phyloP scores from a whole-genome alignment of 768 basidiomycete species.

The Mycena capillaripes region DNA sequence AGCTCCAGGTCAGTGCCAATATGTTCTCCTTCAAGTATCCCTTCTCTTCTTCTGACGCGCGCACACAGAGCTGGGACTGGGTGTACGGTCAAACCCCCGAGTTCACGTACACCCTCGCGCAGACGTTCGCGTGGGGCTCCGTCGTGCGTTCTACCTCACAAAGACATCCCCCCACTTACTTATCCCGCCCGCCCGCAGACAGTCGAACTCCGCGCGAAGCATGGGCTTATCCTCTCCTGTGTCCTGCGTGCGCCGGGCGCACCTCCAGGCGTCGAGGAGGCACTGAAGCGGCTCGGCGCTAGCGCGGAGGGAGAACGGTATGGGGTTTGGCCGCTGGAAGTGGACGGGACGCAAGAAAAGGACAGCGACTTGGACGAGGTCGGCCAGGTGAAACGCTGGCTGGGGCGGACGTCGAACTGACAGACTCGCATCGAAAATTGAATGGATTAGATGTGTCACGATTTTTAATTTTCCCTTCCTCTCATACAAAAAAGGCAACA shows the following conservation, averaged over 20 bases:
- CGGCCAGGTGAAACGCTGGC: slow-evolving; percentile 11
- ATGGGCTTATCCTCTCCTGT: slow-evolving; percentile 31
- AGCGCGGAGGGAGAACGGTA: slow-evolving; percentile 10
- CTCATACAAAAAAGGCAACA: too few species aligned
- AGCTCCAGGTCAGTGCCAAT: slow-evolving; percentile 68
- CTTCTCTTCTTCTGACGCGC: too few species aligned
- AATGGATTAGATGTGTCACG: too few species aligned
- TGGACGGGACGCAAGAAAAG: background rate
- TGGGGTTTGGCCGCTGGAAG: slow-evolving; percentile 6
- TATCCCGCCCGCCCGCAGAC: background rate
- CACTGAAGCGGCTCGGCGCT: background rate
- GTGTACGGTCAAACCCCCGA: slow-evolving; percentile 89
- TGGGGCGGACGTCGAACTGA: slow-evolving; percentile 1
- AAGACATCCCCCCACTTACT: background rate
- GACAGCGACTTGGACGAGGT: background rate
- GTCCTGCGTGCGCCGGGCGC: slow-evolving; percentile 6
- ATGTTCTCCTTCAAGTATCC: background rate
- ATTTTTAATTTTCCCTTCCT: too few species aligned
- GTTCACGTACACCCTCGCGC: slow-evolving; percentile 75
- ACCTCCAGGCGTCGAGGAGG: background rate
- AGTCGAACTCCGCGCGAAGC: slow-evolving; percentile 20
- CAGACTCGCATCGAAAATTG: too few species aligned
- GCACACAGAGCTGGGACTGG: slow-evolving; percentile 91
- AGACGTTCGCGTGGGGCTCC: slow-evolving; percentile 66
- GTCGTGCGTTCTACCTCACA: slow-evolving; percentile 55